Conservation (phyloP, 306 rosid genomes). For the Senna siamea region DNA sequence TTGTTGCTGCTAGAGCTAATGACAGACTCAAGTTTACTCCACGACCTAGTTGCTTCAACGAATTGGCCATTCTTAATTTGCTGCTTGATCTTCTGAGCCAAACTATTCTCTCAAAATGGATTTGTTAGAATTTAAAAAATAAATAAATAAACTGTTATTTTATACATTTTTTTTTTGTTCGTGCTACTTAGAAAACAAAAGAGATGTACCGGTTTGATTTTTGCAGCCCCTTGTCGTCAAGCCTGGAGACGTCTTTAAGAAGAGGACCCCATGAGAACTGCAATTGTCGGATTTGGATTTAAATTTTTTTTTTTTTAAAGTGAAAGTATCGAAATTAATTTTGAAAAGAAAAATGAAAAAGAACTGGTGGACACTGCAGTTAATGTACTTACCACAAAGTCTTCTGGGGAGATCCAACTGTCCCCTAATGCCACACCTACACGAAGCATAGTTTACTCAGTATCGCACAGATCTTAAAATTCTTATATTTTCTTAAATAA, state of each 20-base stretch:
- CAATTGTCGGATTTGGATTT: conserved; percentile 3
- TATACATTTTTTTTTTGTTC: not conserved
- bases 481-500: not conserved
- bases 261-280: conserved; percentile 97
- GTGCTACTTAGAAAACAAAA: conserved; percentile 13
- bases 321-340: conserved; percentile 13
- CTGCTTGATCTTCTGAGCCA: conserved; percentile 68
- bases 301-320: not conserved
- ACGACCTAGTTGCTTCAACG: conserved; percentile 63
- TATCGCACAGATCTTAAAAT: not conserved
- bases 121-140: conserved; percentile 28
- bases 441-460: not conserved
- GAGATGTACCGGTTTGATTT: conserved; percentile 58
- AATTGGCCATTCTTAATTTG: conserved; percentile 59
- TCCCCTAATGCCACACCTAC: conserved; percentile 94
- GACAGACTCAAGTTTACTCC: conserved; percentile 60
- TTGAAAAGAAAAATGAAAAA: no score
- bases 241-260: conserved; percentile 81
- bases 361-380: conserved; percentile 5
- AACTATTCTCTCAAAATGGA: conserved; percentile 48
- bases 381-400: conserved; percentile 64
- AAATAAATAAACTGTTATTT: not conserved
- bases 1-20: conserved; percentile 50
- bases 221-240: conserved; percentile 65
- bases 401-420: conserved; percentile 97